These are phyloP conservation scores for Dichotomocladium elegans DNA, from an alignment of 371 early-diverging fungal genomes.

Conservation along the genomic window DNA sequence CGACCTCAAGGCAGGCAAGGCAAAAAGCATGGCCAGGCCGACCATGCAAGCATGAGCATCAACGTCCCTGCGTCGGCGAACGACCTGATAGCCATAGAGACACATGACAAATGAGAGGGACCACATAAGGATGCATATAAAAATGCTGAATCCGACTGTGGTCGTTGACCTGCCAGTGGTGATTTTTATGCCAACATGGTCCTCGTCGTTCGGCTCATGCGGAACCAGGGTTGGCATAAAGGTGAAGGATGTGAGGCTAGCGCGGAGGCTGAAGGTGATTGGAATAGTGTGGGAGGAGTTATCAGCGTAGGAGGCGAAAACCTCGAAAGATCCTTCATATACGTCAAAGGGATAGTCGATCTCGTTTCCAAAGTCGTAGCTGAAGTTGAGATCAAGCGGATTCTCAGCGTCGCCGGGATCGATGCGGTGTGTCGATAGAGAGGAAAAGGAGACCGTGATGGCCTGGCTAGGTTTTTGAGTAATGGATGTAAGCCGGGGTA, in stretches of 20 bases:
- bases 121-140: slow-evolving; percentile 38
- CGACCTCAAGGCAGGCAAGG: slow-evolving; percentile 31
- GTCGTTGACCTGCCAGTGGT: slow-evolving; percentile 30
- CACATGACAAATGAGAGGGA: slow-evolving; percentile 28
- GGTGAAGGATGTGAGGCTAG: slow-evolving; percentile 28
- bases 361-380: slow-evolving; percentile 24
- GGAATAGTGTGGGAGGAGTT: slow-evolving; percentile 22
- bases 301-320: slow-evolving; percentile 16
- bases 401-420: slow-evolving; percentile 22
- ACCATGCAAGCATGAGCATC: slow-evolving; percentile 35
- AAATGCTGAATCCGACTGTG: slow-evolving; percentile 32
- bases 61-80: slow-evolving; percentile 18
- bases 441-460: slow-evolving; percentile 21
- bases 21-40: slow-evolving; percentile 36
- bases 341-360: slow-evolving; percentile 37
- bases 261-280: slow-evolving; percentile 24
- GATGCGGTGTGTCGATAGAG: slow-evolving; percentile 14
- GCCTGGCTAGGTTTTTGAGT: slow-evolving; percentile 16
- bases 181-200: slow-evolving; percentile 25
- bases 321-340: slow-evolving; percentile 24
- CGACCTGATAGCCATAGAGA: slow-evolving; percentile 31
- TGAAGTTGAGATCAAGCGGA: slow-evolving; percentile 22
- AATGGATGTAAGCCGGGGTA: not conserved
- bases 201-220: slow-evolving; percentile 1
- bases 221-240: slow-evolving; percentile 16